phyloP scores from a whole-genome alignment of 345 rosid species.

The Dimocarpus longan region DNA sequence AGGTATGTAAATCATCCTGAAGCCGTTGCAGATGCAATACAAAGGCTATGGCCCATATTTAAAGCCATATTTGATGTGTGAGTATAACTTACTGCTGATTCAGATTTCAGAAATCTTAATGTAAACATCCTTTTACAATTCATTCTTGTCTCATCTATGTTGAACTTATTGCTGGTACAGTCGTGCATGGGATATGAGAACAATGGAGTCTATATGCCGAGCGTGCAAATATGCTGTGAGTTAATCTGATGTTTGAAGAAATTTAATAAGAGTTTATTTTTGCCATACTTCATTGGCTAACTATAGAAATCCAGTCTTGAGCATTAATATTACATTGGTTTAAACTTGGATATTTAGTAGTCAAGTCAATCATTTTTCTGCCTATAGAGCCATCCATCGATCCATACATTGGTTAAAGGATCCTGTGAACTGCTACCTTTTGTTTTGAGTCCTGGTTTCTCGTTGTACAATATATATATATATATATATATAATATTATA shows the following conservation, averaged over 20 bases:
- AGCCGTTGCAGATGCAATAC: constrained; percentile 93
- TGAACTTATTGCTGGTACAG: constrained; percentile 47
- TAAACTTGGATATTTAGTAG: background rate
- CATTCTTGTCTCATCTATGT: constrained; percentile 25
- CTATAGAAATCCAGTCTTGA: constrained; percentile 5
- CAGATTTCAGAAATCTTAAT: background rate
- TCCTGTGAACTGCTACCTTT: background rate
- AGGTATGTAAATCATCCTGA: constrained; percentile 96
- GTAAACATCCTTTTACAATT: constrained; percentile 16
- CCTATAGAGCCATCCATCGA: background rate
- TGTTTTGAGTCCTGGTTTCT: background rate
- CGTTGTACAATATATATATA: background rate
- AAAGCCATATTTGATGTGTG: constrained; percentile 89
- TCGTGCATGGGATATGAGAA: constrained; percentile 99
- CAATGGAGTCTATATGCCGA: constrained; percentile 99
- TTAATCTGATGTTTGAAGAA: background rate
- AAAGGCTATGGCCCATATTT: constrained; percentile 92
- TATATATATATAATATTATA: no score
- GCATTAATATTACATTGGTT: background rate
- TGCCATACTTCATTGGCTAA: constrained; percentile 1
- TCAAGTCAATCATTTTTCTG: background rate
- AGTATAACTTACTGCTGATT: constrained; percentile 34
- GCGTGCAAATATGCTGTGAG: constrained; percentile 99
- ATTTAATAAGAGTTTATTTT: constrained; percentile 20
- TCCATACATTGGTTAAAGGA: background rate